Evolutionary conservation across 371 early-diverging fungal species (phyloP).

Genomic region (Actinomortierella wolfii): DNA sequence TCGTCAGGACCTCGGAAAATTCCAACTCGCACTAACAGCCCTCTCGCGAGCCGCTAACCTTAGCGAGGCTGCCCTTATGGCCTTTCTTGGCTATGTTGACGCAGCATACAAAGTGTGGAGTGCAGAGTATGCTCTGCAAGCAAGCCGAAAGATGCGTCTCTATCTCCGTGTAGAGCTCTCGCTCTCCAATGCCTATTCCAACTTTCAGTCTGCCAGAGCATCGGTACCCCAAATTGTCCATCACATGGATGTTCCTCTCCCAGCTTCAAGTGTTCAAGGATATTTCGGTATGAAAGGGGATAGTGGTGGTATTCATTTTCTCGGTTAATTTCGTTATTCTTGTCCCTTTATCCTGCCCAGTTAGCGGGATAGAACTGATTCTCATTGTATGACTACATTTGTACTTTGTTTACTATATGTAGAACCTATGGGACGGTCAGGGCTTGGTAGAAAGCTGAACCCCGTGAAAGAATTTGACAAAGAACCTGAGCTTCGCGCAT

Average conservation of each 20-base stretch:
- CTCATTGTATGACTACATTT: no score
- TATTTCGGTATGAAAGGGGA: constrained; percentile 45
- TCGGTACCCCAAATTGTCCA: constrained; percentile 25
- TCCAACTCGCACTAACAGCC: constrained; percentile 19
- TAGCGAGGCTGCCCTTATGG: constrained; percentile 38
- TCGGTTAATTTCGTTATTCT: no score
- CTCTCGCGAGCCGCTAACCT: constrained; percentile 37
- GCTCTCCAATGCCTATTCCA: constrained; percentile 30
- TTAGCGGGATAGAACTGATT: no score
- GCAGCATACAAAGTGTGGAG: constrained; percentile 43
- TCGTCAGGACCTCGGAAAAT: constrained; percentile 14
- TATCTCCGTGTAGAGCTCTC: constrained; percentile 41
- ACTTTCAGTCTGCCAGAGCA: constrained; percentile 23
- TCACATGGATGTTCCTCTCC: constrained; percentile 14
- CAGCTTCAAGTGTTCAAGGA: constrained; percentile 13
- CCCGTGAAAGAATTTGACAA: constrained; percentile 1
- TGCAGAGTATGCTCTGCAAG: constrained; percentile 36
- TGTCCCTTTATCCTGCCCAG: no score
- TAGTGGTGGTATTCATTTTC: no score
- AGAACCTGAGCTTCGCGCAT: constrained; percentile 15
- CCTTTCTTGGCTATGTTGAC: constrained; percentile 34
- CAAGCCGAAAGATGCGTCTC: constrained; percentile 34
- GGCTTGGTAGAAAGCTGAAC: no score
- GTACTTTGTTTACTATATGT: no score
- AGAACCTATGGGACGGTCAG: no score